These are phyloP conservation scores for Macrophomina phaseolina DNA, from an alignment of 2,329 filamentous ascomycete genomes.

Conservation along the genomic window DNA sequence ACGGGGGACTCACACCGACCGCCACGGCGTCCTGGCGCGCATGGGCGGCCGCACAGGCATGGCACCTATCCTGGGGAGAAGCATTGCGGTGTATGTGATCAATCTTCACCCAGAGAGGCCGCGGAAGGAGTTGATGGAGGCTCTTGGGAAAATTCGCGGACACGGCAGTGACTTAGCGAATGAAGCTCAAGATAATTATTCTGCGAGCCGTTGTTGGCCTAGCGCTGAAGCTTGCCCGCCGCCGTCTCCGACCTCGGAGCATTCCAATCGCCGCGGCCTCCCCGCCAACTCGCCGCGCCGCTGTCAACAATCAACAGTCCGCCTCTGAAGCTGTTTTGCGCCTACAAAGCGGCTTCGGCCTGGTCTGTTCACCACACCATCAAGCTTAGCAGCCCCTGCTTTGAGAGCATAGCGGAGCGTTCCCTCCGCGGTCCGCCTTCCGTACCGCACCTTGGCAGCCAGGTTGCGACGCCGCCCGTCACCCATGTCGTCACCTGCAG, in stretches of 20 bases:
- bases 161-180: constrained; percentile 22
- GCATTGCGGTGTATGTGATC: constrained; percentile 11
- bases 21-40: constrained; percentile 24
- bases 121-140: constrained; percentile 19
- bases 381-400: not conserved
- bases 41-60: constrained; percentile 19
- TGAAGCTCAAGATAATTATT: constrained; percentile 26
- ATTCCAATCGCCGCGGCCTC: not conserved
- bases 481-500: not conserved
- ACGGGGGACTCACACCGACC: constrained; percentile 18
- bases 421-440: constrained; percentile 6
- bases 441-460: not conserved
- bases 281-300: constrained; percentile 2
- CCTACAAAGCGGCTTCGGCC: not conserved
- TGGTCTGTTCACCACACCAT: not conserved
- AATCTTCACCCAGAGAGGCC: not conserved
- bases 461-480: not conserved
- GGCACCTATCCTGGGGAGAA: constrained; percentile 20
- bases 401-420: not conserved
- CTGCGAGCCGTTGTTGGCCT: constrained; percentile 17
- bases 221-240: constrained; percentile 15
- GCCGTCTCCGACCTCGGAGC: constrained; percentile 15
- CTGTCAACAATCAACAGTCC: not conserved
- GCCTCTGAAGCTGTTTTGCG: not conserved
- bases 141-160: constrained; percentile 20